These are phyloP conservation scores for Eutrema heterophyllum DNA, from an alignment of 345 rosid genomes.

Conservation along the genomic window DNA sequence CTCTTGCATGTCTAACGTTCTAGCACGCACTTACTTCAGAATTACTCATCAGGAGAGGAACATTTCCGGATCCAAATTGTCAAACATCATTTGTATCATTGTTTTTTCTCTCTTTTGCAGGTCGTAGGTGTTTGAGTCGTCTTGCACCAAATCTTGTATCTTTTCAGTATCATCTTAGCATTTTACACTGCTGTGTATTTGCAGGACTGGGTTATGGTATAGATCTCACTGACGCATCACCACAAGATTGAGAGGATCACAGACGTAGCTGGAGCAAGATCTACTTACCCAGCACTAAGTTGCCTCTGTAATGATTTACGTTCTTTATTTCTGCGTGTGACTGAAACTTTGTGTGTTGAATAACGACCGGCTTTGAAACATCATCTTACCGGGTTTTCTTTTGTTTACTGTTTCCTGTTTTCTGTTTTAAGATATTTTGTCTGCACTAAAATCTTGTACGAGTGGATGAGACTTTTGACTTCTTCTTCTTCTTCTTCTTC, in stretches of 20 bases:
- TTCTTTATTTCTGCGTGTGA: not conserved
- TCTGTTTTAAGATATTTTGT: too few relatives aligned
- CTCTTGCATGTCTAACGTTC: not conserved
- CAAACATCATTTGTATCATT: too few relatives aligned
- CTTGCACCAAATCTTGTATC: too few relatives aligned
- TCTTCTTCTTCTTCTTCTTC: too few relatives aligned
- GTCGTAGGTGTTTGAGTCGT: too few relatives aligned
- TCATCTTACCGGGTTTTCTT: not conserved
- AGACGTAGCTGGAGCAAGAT: constrained; percentile 4
- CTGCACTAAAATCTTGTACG: too few relatives aligned
- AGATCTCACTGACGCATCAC: not conserved
- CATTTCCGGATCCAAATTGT: not conserved
- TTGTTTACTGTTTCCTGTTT: not conserved
- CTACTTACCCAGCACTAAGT: not conserved
- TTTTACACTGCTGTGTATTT: constrained; percentile 10
- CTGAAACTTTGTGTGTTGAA: not conserved
- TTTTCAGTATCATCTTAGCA: not conserved
- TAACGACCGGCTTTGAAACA: not conserved
- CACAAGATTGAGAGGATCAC: not conserved
- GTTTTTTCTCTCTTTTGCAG: too few relatives aligned
- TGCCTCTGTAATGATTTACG: not conserved
- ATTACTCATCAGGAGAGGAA: not conserved
- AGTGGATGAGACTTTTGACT: too few relatives aligned
- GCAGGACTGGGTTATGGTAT: not conserved
- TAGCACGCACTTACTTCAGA: not conserved